A percentile compares a stretch with the other conserved stretches of the same genome.
phyloP scores from a whole-genome alignment of 371 early-diverging fungal species.

The Ordospora colligata region DNA sequence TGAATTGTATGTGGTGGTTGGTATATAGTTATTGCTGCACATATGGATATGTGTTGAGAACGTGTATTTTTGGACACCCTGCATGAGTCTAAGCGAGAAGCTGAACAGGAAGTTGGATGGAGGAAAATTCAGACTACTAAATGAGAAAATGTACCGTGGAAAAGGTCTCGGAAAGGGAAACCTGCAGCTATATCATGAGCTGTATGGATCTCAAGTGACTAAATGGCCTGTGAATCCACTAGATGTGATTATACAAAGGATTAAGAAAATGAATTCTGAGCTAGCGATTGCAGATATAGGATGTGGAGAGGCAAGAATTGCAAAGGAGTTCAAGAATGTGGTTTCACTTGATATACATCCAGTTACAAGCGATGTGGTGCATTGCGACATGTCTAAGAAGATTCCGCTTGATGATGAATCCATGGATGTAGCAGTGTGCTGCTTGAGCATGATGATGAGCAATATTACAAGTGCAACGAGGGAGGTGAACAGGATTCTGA shows the following conservation, averaged over 20 bases:
- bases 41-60: too few relatives aligned
- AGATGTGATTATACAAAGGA: slow-evolving; percentile 69
- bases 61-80: neutral
- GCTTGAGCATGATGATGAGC: slow-evolving; percentile 87
- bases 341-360: slow-evolving; percentile 84
- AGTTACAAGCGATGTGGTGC: slow-evolving; percentile 70
- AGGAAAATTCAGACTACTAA: slow-evolving; percentile 61
- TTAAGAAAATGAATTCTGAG: slow-evolving; percentile 55
- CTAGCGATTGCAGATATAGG: slow-evolving; percentile 78
- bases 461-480: slow-evolving; percentile 76
- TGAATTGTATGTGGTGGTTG: too few relatives aligned
- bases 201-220: slow-evolving; percentile 80
- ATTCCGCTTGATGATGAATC: slow-evolving; percentile 67
- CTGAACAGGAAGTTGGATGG: slow-evolving; percentile 52
- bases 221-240: slow-evolving; percentile 92
- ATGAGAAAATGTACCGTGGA: slow-evolving; percentile 60
- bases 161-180: slow-evolving; percentile 45
- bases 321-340: slow-evolving; percentile 65
- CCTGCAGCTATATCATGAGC: slow-evolving; percentile 72
- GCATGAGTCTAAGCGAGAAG: slow-evolving; percentile 42
- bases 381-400: slow-evolving; percentile 73
- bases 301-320: slow-evolving; percentile 86
- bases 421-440: slow-evolving; percentile 81
- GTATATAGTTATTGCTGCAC: too few relatives aligned
- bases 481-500: slow-evolving; percentile 79